Evolutionary conservation across 2,329 filamentous ascomycete genomes (phyloP).

Genomic region (Coccinonectria pachysandricola): DNA sequence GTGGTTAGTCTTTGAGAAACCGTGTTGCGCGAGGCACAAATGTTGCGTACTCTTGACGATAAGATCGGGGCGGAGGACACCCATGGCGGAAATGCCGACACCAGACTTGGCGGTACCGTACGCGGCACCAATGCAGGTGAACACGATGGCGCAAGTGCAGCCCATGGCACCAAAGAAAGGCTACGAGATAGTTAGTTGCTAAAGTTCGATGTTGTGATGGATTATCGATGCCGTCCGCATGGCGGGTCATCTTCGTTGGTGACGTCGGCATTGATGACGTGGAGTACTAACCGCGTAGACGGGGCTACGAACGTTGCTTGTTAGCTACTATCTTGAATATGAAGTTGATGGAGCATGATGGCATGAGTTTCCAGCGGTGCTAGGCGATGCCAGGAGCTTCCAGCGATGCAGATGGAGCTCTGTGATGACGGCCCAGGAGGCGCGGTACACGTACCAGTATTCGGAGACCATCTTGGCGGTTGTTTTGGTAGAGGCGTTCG

Average conservation of each 20-base stretch:
- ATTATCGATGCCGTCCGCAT: slow-evolving; percentile 9
- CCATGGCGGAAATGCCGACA: slow-evolving; percentile 97
- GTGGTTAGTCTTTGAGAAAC: slow-evolving; percentile 9
- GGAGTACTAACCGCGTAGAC: slow-evolving; percentile 89
- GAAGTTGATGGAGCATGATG: slow-evolving; percentile 1
- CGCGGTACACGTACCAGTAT: slow-evolving; percentile 60
- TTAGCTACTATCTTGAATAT: slow-evolving; percentile 32
- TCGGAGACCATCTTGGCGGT: slow-evolving; percentile 62
- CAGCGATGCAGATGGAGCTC: slow-evolving; percentile 20
- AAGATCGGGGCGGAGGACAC: slow-evolving; percentile 92
- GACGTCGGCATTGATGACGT: slow-evolving; percentile 21
- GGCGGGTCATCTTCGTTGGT: slow-evolving; percentile 14
- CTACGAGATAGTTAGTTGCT: slow-evolving; percentile 32
- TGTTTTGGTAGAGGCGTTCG: slow-evolving; percentile 19
- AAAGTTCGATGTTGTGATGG: slow-evolving; percentile 7
- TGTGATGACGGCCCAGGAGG: slow-evolving; percentile 21
- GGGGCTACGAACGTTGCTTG: slow-evolving; percentile 52
- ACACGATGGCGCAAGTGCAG: slow-evolving; percentile 93
- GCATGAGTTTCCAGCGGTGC: slow-evolving; percentile 5
- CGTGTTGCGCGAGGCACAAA: slow-evolving; percentile 1
- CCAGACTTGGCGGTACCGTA: slow-evolving; percentile 99
- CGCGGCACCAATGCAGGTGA: slow-evolving; percentile 91
- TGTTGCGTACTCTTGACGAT: slow-evolving; percentile 95
- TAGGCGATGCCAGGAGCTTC: slow-evolving; percentile 20
- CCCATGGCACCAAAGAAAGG: slow-evolving; percentile 97